These are phyloP conservation scores for Rhynchosporium secalis DNA, from an alignment of 2,329 filamentous ascomycete genomes.

Conservation along the genomic window DNA sequence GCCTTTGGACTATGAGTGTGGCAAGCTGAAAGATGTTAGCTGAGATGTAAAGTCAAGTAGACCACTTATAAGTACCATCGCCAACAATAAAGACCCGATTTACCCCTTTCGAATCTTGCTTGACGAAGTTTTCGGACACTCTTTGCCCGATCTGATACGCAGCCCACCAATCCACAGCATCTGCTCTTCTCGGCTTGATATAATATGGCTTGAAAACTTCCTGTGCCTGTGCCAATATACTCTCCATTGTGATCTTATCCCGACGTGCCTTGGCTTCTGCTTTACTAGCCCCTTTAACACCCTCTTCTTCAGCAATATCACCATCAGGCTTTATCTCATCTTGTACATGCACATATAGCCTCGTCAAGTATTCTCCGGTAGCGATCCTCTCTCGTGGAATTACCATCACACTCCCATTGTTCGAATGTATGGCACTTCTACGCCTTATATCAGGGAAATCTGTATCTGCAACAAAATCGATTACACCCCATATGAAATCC, in stretches of 20 bases:
- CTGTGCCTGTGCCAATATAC: slow-evolving; percentile 65
- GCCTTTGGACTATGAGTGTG: slow-evolving; percentile 64
- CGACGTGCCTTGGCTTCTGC: slow-evolving; percentile 37
- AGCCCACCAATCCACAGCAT: slow-evolving; percentile 66
- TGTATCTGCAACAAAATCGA: slow-evolving; percentile 44
- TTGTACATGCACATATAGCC: slow-evolving; percentile 63
- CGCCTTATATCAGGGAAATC: slow-evolving; percentile 61
- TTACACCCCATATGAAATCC: slow-evolving; percentile 58
- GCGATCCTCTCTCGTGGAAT: slow-evolving; percentile 57
- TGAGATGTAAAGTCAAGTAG: background rate
- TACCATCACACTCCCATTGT: slow-evolving; percentile 56
- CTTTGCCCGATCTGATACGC: slow-evolving; percentile 58
- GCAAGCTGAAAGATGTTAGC: slow-evolving; percentile 42
- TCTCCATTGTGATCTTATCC: slow-evolving; percentile 54
- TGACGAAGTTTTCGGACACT: slow-evolving; percentile 50
- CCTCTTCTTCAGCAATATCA: slow-evolving; percentile 38
- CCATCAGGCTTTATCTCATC: slow-evolving; percentile 47
- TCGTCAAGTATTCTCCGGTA: slow-evolving; percentile 46
- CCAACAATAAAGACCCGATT: slow-evolving; percentile 53
- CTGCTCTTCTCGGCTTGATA: slow-evolving; percentile 63
- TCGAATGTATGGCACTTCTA: slow-evolving; percentile 54
- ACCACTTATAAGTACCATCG: slow-evolving; percentile 40
- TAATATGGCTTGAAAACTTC: slow-evolving; percentile 59
- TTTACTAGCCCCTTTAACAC: slow-evolving; percentile 22
- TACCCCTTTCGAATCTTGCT: slow-evolving; percentile 20